These are phyloP conservation scores for Lactarius quietus DNA, from an alignment of 768 basidiomycete species.

Conservation along the genomic window DNA sequence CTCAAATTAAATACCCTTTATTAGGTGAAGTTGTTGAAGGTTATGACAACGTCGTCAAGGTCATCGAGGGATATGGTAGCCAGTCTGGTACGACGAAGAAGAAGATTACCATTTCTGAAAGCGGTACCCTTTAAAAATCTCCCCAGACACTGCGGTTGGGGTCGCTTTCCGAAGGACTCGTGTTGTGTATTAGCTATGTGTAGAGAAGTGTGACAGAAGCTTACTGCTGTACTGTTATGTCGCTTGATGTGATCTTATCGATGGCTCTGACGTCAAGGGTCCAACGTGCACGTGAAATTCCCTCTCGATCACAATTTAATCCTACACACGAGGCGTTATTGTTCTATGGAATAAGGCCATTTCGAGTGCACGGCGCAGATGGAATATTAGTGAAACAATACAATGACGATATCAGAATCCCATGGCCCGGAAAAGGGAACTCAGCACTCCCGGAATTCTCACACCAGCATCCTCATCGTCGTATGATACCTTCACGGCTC, in stretches of 20 bases:
- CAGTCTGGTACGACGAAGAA: slow-evolving; percentile 40
- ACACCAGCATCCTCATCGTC: slow-evolving; percentile 8
- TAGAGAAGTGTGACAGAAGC: slow-evolving; percentile 3
- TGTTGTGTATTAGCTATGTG: slow-evolving; percentile 15
- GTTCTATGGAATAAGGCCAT: neutral
- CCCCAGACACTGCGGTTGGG: neutral
- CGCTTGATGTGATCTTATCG: slow-evolving; percentile 17
- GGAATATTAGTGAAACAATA: neutral
- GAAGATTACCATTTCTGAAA: slow-evolving; percentile 50
- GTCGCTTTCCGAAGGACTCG: no score
- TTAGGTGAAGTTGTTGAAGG: slow-evolving; percentile 66
- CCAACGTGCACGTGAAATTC: neutral
- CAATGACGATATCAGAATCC: neutral
- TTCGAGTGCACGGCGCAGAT: neutral
- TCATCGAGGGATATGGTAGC: slow-evolving; percentile 42
- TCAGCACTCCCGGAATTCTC: slow-evolving; percentile 5
- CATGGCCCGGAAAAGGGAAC: slow-evolving; percentile 16
- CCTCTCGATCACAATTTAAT: neutral
- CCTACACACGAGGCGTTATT: neutral
- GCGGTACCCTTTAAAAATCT: slow-evolving; percentile 45
- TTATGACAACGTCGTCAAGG: slow-evolving; percentile 49
- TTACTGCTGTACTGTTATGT: slow-evolving; percentile 10
- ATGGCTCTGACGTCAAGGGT: slow-evolving; percentile 18
- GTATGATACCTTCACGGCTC: slow-evolving; percentile 17
- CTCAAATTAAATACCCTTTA: neutral